Evolutionary conservation across 169 alveolate species (phyloP), one percentile per base, ranked within the genome.

Genomic region (Cryptosporidium andersoni): DNA sequence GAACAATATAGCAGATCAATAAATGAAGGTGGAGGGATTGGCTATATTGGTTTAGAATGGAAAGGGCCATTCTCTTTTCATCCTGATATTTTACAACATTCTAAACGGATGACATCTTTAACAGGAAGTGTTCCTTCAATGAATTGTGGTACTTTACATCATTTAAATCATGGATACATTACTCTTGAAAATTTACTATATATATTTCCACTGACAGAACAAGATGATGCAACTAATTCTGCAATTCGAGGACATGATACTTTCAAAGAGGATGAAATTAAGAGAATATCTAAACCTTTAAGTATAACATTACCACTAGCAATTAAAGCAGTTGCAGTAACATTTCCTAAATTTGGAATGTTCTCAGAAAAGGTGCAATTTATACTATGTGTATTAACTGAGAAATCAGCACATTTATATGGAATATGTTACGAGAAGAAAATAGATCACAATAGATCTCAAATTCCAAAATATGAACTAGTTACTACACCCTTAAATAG

Each of bases 1-100:
- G 47, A 58, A 51, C 74, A 74, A 48, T 74, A 74, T 60, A 43
- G 85, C 39, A 68, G 60, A 16, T 74, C 67, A 9, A 60, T 74
- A 12, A 56, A 25, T 40, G 40, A 74, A 25, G 85, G 85, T 3
- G 85, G 60, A 34, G 85, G 85, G 2, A 51, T 74, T 45, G 85
- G 85, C 39, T 74, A 74, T 25, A 74, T 74, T 11, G 68, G 85
- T 40, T n/a, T 74, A 16, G 85, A 74, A 42, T 74, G 85, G 85
- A 74, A 74, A 25, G 85, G 85, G 48, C 85, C 85, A 42, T 74
- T 74, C 60, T 63, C 67, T 7, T 47, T 74, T 7, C 67, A 74
- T 36, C 37, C 39, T 43, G 8, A 58, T 0, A 74, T 74, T 40
- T 14, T 74, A 36, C 85, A 74, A 9, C 85, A 74, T 47, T 16